phyloP scores from a whole-genome alignment of 2,329 filamentous ascomycete species.

The Nemania sp. region DNA sequence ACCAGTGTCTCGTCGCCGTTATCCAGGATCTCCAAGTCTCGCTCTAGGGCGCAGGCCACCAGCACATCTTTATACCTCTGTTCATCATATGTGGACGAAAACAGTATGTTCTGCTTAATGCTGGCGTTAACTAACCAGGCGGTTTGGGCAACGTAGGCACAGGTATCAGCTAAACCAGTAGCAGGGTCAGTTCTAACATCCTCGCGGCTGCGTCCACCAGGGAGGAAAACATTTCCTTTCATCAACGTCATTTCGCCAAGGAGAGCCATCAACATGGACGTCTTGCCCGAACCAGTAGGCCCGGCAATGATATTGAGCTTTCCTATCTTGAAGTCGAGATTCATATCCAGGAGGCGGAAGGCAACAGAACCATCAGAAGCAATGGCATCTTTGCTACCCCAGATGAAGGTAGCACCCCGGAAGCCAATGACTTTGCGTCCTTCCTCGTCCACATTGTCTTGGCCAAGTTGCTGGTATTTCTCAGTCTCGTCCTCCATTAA shows the following conservation, averaged over 20 bases:
- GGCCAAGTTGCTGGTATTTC: constrained; percentile 84
- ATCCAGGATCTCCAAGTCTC: constrained; percentile 90
- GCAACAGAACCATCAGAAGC: constrained; percentile 70
- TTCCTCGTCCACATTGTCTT: constrained; percentile 69
- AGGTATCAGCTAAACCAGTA: constrained; percentile 85
- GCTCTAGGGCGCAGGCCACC: constrained; percentile 85
- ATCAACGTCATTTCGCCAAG: constrained; percentile 94
- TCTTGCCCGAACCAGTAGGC: constrained; percentile 93
- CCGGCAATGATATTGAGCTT: constrained; percentile 92
- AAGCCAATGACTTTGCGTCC: constrained; percentile 82
- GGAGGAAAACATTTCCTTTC: constrained; percentile 79
- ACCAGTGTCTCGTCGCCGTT: constrained; percentile 91
- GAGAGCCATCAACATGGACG: constrained; percentile 91
- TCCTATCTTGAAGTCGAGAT: constrained; percentile 81
- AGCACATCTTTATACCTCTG: constrained; percentile 86
- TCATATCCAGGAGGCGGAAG: constrained; percentile 81
- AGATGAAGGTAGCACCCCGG: constrained; percentile 81
- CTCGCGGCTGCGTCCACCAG: constrained; percentile 82
- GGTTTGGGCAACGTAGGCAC: constrained; percentile 95
- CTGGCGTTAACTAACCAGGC: constrained; percentile 96
- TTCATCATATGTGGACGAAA: constrained; percentile 79
- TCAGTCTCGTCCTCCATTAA: constrained; percentile 92
- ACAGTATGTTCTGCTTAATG: constrained; percentile 95
- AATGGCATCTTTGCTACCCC: constrained; percentile 73
- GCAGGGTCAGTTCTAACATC: constrained; percentile 80